Evolutionary conservation across 495 filamentous ascomycete species (phyloP), one percentile per base, ranked within the genome.

Genomic region (Clavariopsis aquatica): DNA sequence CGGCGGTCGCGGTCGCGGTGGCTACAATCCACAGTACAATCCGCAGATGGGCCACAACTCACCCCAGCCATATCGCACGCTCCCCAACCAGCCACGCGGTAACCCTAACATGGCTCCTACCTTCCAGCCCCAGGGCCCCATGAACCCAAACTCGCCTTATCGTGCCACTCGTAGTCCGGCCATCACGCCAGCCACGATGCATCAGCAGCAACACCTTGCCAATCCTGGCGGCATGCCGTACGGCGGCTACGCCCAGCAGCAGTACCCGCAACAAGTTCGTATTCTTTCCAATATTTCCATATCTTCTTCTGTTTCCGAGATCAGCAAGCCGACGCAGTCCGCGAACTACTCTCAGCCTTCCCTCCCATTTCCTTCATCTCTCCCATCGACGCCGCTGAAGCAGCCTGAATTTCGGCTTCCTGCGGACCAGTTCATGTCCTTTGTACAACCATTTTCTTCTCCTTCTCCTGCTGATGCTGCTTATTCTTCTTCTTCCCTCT

Each of bases 101-200:
- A 85, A 82, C 58, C 77, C 73, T 13, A 81, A 76, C 66, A 89
- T 91, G 83, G 76, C 79, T 23, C 80, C 84, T 65, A 83, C 87
- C 47, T 92, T 87, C 71, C 85, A 87, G 69, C 74, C 75, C 59
- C 83, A 85, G 76, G 78, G 76, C 43, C 72, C 78, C 47, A 87
- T 82, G 76, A 81, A 43, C 38, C 57, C 85, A 23, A 86, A 85
- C 78, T 90, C 88, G 7, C 88, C 89, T 13, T 71, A 47, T 47
- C 83, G 87, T 57, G 83, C 84, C 58, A 80, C 78, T 71, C 85
- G 90, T 53, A 96, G 91, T 75, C 92, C 92, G 4, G 87, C 87
- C 10, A 83, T 87, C 80, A 76, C 82, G 20, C 82, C 79, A 70
- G 75, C 80, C 36, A 78, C 83, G 73, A 80, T 83, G 80, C 75